Base-by-base conservation (phyloP, 139 green algal species). In the Chlamydomonas incerta region DNA sequence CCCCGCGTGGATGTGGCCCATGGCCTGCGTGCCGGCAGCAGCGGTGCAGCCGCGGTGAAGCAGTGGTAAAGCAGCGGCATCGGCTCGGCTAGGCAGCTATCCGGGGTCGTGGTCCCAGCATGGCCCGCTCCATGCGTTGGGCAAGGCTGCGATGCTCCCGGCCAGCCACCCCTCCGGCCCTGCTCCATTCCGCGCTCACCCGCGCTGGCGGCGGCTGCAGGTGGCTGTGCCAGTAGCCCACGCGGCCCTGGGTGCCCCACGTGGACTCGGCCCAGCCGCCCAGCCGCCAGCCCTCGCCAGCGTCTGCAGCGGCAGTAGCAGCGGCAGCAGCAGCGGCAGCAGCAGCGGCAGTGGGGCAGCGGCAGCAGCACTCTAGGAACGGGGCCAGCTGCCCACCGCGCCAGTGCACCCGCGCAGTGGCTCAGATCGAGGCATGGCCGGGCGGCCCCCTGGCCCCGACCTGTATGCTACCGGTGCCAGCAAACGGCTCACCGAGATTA, bases 211-310 rank as follows among this genome's bases (percentile, higher is more conserved):
- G 73, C n/a, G 73, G 50, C 15, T 33, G 13, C 52, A 80, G 52
- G 52, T 67, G 52, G 4, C 50, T 80, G 52, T 80, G 73, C 73
- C 73, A 80, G 24, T 52, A 37, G 1, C 73, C 73, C 28, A 21
- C 0, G 2, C 73, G 50, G 18, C 73, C 73, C 3, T 18, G 20
- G 0, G 2, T 31, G 28, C 33, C 10, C 73, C 73, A 80, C 6
- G 11, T 24, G 4, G 52, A 5, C 52, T 68, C 31, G 29, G 24
- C 20, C 73, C 73, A 80, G 18, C 31, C 50, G 18, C 73, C 73
- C 52, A n/a, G 18, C 13, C 24, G 31, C 3, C 23, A 26, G 17
- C 46, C 14, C 13, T 10, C 21, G 23, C 14, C 23, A 21, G 11
- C 24, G 60, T n/a, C 24, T 15, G 28, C 8, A 24, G 60, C 18